Conservation (phyloP, 345 rosid genomes). For the Theobroma cacao region DNA sequence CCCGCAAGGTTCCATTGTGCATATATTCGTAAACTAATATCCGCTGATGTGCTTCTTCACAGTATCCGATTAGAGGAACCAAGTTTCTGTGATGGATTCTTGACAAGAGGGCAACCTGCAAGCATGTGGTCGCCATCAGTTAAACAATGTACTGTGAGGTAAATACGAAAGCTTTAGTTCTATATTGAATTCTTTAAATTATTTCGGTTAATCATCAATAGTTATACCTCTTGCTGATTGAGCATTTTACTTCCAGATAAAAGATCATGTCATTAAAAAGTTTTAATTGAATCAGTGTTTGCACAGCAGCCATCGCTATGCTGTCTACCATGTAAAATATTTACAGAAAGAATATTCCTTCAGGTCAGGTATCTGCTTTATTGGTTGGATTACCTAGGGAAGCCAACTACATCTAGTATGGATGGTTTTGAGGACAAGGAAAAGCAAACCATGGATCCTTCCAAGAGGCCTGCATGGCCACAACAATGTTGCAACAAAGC, state of each 20-base stretch:
- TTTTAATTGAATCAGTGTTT: no score
- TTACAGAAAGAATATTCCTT: not conserved
- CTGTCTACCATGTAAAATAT: not conserved
- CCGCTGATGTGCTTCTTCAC: conserved; percentile 74
- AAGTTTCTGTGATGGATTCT: conserved; percentile 97
- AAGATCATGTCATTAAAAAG: not conserved
- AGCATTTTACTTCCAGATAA: not conserved
- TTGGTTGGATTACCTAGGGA: not conserved
- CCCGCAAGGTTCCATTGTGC: conserved; percentile 92
- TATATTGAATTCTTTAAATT: not conserved
- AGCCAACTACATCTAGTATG: not conserved
- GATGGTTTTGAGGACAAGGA: not conserved
- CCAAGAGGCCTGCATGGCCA: not conserved
- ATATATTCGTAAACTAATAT: conserved; percentile 88
- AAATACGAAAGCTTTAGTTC: not conserved
- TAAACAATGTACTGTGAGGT: not conserved
- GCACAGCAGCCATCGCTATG: not conserved
- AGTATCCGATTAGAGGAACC: conserved; percentile 93
- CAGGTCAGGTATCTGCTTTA: not conserved
- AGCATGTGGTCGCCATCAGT: not conserved
- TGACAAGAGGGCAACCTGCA: conserved; percentile 68
- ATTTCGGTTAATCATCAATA: not conserved
- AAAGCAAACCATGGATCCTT: not conserved
- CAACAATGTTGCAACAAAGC: not conserved
- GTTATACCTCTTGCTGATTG: not conserved